These are phyloP conservation scores for Ensete glaucum DNA, from an alignment of 176 grass and related monocot species.

Conservation along the genomic window DNA sequence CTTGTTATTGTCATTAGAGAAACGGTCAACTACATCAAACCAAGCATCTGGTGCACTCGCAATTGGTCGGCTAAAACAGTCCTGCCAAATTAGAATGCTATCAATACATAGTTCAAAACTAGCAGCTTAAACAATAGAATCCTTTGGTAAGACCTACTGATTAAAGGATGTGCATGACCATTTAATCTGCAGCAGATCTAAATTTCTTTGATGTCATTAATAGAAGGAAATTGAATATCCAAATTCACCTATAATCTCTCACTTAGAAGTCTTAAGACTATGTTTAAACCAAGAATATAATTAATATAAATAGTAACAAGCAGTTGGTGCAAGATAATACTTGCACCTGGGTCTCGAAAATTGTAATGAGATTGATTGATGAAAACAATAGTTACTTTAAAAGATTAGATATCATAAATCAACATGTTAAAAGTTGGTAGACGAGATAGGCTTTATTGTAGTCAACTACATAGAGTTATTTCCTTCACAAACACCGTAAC, in stretches of 20 bases:
- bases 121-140: neutral
- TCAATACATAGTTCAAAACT: neutral
- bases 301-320: neutral
- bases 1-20: slow-evolving; percentile 73
- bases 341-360: neutral
- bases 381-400: neutral
- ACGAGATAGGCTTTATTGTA: no score
- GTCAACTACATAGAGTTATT: no score
- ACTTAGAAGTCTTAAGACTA: neutral
- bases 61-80: slow-evolving; percentile 76
- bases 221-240: neutral
- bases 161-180: neutral
- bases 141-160: no score
- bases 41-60: slow-evolving; percentile 78
- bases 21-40: slow-evolving; percentile 76
- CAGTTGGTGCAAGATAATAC: neutral
- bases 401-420: neutral
- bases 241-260: neutral
- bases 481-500: no score
- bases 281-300: neutral
- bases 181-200: neutral
- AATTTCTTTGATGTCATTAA: neutral
- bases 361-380: neutral
- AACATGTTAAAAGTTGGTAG: no score
- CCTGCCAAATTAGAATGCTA: slow-evolving; percentile 27